These are phyloP conservation scores for Rhizopogon vesiculosus DNA, from an alignment of 768 basidiomycete species.

Conservation along the genomic window DNA sequence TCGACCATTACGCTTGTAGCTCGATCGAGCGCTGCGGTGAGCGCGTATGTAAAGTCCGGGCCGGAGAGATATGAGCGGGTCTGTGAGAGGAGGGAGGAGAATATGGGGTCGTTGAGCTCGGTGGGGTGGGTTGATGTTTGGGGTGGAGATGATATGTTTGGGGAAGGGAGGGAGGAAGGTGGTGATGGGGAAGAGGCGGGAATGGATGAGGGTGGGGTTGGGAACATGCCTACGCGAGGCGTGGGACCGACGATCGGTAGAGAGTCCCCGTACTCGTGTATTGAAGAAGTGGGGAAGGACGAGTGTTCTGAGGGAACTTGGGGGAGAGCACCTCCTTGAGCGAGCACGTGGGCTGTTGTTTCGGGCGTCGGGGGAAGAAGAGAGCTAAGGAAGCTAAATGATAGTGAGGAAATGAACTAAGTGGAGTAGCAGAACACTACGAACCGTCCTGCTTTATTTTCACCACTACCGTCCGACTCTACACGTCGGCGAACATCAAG, in stretches of 20 bases:
- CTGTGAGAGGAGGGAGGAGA: slow-evolving; percentile 63
- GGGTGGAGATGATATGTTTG: not conserved
- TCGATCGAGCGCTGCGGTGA: slow-evolving; percentile 69
- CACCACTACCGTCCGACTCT: slow-evolving; percentile 56
- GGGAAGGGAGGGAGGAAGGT: slow-evolving; percentile 21
- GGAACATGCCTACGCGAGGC: slow-evolving; percentile 10
- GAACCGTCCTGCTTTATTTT: not conserved
- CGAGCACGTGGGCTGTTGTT: slow-evolving; percentile 62
- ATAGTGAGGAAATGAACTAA: not conserved
- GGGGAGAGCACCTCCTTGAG: slow-evolving; percentile 49
- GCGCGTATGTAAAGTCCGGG: slow-evolving; percentile 63
- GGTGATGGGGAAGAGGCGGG: slow-evolving; percentile 23
- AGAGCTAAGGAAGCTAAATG: slow-evolving; percentile 54
- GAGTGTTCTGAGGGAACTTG: slow-evolving; percentile 3
- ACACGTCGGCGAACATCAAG: slow-evolving; percentile 72
- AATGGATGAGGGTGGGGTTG: slow-evolving; percentile 15
- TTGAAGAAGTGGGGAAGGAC: not conserved
- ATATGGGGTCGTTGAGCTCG: slow-evolving; percentile 29
- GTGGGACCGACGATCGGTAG: slow-evolving; percentile 9
- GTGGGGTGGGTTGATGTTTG: not conserved
- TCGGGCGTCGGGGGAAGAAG: slow-evolving; percentile 73
- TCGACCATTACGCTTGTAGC: slow-evolving; percentile 62
- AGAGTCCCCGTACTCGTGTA: not conserved
- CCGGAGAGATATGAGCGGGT: slow-evolving; percentile 60
- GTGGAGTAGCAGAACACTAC: not conserved